Base-by-base conservation (phyloP, 2,329 filamentous ascomycete species). In the Stachybotrys echinatus region DNA sequence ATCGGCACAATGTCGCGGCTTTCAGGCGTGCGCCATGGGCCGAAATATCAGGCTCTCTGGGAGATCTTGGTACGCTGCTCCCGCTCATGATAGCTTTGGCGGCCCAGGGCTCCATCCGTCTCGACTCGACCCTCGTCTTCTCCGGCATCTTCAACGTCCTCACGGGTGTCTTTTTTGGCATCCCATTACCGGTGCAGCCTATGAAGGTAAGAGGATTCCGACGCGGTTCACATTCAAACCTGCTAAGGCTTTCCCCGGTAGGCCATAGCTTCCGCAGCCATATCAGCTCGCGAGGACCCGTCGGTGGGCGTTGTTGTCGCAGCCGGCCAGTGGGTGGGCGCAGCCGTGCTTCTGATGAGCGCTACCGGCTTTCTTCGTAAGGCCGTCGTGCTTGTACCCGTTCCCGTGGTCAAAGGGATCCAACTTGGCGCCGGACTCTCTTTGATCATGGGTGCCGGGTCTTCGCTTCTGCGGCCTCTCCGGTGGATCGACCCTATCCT, bases 101-200 rank as follows among this genome's bases (percentile, higher is more conserved):
- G 0, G 71, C 89, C 23, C 87, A 89, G 56, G 76, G 79, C 31
- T 92, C 88, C 8, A 88, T 97, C 59, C 86, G 89, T 20, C 79
- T 97, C 1, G 83, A 89, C 22, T 85, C 85, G 45, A 96, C 92
- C 0, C 79, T 97, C 1, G 81, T 97, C 6, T 94, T 96, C 65
- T 92, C 90, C 0, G 94, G 94, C 1, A 62, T 92, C 10, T 92
- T 87, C 67, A 97, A 97, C 61, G 81, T 96, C 49, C 61, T 88
- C 12, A 96, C 92, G 0, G 94, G 92, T 18, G 63, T 85, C 2
- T 69, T 85, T 27, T 97, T 96, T 61, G 92, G 92, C 6, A 87
- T 97, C 39, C 92, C 92, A 2, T 71, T 96, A 4, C 92, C 92
- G 0, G 91, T 96, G 0, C 92, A 96, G 71, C 92, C 92, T n/a